These are phyloP conservation scores for Calonectria pauciramosa DNA, from an alignment of 2,329 filamentous ascomycete species.

Conservation along the genomic window DNA sequence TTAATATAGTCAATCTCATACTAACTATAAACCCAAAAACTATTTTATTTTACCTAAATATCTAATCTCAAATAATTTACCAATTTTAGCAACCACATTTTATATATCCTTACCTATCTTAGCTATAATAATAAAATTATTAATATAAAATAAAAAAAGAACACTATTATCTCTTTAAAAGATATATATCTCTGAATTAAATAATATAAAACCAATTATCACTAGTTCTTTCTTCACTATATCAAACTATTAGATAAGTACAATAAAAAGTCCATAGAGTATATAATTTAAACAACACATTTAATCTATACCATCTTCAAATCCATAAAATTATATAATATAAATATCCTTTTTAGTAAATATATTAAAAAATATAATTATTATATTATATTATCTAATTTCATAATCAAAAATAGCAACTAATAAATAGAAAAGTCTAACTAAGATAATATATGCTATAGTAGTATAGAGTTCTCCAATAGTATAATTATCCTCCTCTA, in stretches of 20 bases:
- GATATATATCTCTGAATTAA: neutral
- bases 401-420: neutral
- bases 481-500: neutral
- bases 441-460: neutral
- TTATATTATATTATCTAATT: neutral
- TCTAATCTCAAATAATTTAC: neutral
- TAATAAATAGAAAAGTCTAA: neutral
- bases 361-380: neutral
- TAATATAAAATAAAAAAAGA: neutral
- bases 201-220: neutral
- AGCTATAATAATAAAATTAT: neutral
- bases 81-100: neutral
- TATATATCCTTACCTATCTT: no score
- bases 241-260: neutral
- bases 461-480: neutral
- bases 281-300: neutral
- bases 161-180: neutral
- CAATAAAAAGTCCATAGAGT: neutral
- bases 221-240: neutral
- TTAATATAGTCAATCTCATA: neutral
- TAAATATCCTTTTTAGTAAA: neutral
- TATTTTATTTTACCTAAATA: neutral
- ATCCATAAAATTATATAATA: neutral
- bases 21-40: neutral
- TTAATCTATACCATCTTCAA: neutral